Evolutionary conservation across 2,329 filamentous ascomycete genomes (phyloP).

Genomic region (Diaporthe vexans): DNA sequence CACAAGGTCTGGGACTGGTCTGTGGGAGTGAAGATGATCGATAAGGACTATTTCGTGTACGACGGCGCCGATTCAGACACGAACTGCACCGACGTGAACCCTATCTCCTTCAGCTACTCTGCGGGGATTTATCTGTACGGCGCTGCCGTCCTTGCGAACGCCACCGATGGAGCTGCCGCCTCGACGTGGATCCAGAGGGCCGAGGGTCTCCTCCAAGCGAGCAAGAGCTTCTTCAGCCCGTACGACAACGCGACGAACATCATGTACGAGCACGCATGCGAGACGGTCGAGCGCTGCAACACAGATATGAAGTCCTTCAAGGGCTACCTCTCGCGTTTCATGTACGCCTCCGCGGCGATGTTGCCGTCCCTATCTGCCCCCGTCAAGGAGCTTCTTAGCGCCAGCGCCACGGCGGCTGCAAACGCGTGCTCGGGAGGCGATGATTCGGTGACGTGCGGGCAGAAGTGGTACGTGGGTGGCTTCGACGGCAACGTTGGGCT

Average conservation of each 20-base stretch:
- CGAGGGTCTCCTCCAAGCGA: conserved; percentile 64
- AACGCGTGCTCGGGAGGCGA: conserved; percentile 69
- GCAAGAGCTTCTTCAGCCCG: conserved; percentile 67
- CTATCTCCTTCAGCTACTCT: conserved; percentile 75
- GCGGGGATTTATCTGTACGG: conserved; percentile 77
- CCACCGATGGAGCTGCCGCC: conserved; percentile 71
- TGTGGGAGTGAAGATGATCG: conserved; percentile 68
- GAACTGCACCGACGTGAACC: conserved; percentile 68
- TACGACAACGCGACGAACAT: conserved; percentile 67
- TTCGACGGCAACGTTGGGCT: conserved; percentile 69
- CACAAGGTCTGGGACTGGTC: conserved; percentile 77
- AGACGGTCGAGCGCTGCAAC: conserved; percentile 69
- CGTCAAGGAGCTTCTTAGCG: conserved; percentile 63
- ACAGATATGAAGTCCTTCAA: conserved; percentile 78
- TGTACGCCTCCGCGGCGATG: conserved; percentile 70
- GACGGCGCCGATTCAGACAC: conserved; percentile 71
- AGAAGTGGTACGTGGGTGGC: conserved; percentile 71
- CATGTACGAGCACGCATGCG: conserved; percentile 78
- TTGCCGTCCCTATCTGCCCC: conserved; percentile 65
- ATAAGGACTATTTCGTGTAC: conserved; percentile 66
- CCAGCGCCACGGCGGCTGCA: conserved; percentile 69
- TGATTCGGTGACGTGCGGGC: conserved; percentile 68
- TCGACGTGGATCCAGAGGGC: conserved; percentile 68
- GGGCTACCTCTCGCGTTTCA: conserved; percentile 75
- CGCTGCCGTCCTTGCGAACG: conserved; percentile 73